Base-by-base conservation (phyloP, 495 filamentous ascomycete genomes). In the Rhizodiscina lignyota region DNA sequence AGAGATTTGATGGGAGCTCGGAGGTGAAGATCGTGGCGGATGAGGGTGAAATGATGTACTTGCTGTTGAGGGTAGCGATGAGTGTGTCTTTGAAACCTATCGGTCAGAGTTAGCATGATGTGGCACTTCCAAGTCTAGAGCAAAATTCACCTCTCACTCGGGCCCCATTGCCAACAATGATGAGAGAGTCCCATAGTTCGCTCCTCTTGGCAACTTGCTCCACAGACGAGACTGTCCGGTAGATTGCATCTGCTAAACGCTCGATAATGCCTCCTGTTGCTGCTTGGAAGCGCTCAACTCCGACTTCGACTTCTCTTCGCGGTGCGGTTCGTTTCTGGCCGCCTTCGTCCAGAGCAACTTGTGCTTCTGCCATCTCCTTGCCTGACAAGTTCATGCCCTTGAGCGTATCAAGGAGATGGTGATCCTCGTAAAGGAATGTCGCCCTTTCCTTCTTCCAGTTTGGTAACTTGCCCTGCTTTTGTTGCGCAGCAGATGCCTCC, bases 1-100 rank as follows among this genome's bases (percentile, higher is more conserved):
- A 80, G 50, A 92, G 68, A 55, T 85, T 83, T 1, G 81, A 89
- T 15, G 85, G 85, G 22, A 97, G 72, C 56, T 97, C 89, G 30
- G 82, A 91, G 23, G 83, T 92, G 65, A 97, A 97, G 48, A 96
- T 96, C 23, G 85, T 94, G 17, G 79, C 84, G 2, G 74, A 75
- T 28, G 80, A 86, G 0, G 89, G 89, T 3, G 85, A 87, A 38
- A 96, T 78, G 24, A 92, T 63, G 52, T 89, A 91, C 44, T 83
- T 87, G 40, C 74, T 69, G 21, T 70, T 71, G 16, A 96, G 66
- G 0, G 77, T 83, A 22, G 72, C 62, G 27, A 94, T 54, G 26
- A 97, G 66, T 33, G 89, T 79, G 35, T 93, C 85, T 47, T 80
- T 87, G 55, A 96, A 84, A 45, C 60, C 76, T 77, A 36, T 1